phyloP scores from a whole-genome alignment of 176 grass and related monocot genomes.

The Musa schizocarpa region DNA sequence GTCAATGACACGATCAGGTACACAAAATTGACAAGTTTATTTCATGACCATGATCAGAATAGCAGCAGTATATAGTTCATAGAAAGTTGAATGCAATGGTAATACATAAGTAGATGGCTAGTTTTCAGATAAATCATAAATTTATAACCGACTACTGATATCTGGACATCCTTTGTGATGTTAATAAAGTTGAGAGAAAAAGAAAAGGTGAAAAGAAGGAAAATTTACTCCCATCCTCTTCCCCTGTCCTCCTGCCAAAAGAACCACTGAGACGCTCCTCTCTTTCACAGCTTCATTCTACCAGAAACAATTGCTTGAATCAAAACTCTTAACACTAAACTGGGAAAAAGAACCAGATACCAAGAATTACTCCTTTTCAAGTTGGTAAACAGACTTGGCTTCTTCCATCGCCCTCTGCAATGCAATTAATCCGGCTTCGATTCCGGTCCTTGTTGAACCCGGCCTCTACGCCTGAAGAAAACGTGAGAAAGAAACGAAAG shows the following conservation, averaged over 20 bases:
- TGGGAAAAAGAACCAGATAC: neutral
- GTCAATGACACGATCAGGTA: neutral
- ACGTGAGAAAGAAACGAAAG: neutral
- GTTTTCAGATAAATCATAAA: slow-evolving; percentile 3
- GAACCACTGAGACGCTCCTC: slow-evolving; percentile 85
- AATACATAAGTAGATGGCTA: neutral
- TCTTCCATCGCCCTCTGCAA: neutral
- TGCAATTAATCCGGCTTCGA: slow-evolving; percentile 1
- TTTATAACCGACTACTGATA: neutral
- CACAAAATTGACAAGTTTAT: neutral
- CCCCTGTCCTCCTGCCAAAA: slow-evolving; percentile 75
- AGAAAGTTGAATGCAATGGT: neutral
- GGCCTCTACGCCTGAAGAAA: neutral
- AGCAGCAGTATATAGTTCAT: neutral
- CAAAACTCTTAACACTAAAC: neutral
- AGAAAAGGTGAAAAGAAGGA: slow-evolving; percentile 8
- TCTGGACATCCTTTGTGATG: neutral
- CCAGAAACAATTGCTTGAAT: neutral
- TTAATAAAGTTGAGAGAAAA: neutral
- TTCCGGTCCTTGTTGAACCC: neutral
- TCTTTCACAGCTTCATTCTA: slow-evolving; percentile 54
- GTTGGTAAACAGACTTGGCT: neutral
- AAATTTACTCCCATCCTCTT: slow-evolving; percentile 80
- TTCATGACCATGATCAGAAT: neutral
- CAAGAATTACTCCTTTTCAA: slow-evolving; percentile 4